Percentiles rank a stretch among this genome's conserved stretches.
Conservation (phyloP, 441 rosid species). For the Brassica balearica region DNA sequence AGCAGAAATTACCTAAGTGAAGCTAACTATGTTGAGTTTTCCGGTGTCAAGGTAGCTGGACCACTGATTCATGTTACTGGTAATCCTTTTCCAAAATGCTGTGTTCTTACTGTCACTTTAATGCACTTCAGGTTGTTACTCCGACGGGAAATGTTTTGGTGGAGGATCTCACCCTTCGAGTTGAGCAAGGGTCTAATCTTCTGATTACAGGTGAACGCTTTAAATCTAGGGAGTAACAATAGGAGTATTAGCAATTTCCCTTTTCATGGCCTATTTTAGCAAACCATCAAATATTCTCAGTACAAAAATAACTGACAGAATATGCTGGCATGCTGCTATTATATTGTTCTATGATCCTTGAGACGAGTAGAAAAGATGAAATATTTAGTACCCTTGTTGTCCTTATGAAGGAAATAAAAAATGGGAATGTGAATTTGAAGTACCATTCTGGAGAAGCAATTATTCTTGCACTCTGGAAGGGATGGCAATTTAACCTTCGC, state of each 20-base stretch:
- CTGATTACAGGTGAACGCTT: slow-evolving; percentile 87
- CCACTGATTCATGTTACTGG: slow-evolving; percentile 24
- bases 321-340: slow-evolving; percentile 9
- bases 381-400: slow-evolving; percentile 13
- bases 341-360: slow-evolving; percentile 17
- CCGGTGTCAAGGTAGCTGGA: slow-evolving; percentile 85
- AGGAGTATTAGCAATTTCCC: background rate
- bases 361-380: slow-evolving; percentile 11
- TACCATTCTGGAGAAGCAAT: slow-evolving; percentile 19
- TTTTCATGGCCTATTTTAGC: background rate
- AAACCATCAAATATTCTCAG: background rate
- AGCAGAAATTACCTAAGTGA: slow-evolving; percentile 82
- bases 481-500: slow-evolving; percentile 20
- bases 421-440: background rate
- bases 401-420: slow-evolving; percentile 18
- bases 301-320: slow-evolving; percentile 1
- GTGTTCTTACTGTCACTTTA: slow-evolving; percentile 34
- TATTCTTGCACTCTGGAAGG: slow-evolving; percentile 8
- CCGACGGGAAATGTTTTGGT: slow-evolving; percentile 97
- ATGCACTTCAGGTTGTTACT: slow-evolving; percentile 85
- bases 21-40: slow-evolving; percentile 91
- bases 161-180: slow-evolving; percentile 87
- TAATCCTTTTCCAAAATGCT: slow-evolving; percentile 28
- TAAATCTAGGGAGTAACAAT: slow-evolving; percentile 16
- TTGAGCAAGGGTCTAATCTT: slow-evolving; percentile 95